phyloP scores from a whole-genome alignment of 2,329 filamentous ascomycete genomes.

The Xylaria multiplex region DNA sequence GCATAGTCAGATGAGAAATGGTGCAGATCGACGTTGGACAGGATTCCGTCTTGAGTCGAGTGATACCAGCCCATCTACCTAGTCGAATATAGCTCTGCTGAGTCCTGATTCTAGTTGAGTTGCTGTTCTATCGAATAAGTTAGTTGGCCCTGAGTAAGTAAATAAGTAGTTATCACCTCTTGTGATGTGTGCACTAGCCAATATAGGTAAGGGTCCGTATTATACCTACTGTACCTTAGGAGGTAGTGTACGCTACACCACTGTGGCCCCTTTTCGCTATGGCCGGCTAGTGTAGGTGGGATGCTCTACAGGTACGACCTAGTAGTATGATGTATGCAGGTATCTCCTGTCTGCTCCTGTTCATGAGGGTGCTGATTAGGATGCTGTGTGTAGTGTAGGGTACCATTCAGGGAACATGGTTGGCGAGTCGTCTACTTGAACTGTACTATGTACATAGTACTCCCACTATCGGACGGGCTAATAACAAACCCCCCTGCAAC shows the following conservation, averaged over 20 bases:
- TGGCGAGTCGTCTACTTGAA: constrained; percentile 17
- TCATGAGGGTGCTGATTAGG: not conserved
- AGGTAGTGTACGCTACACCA: not conserved
- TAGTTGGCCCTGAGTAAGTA: too few species aligned
- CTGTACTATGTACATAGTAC: too few species aligned
- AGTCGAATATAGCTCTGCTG: constrained; percentile 1
- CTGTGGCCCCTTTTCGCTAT: constrained; percentile 23
- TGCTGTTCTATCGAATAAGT: too few species aligned
- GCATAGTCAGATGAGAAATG: constrained; percentile 1
- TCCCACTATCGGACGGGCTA: constrained; percentile 29
- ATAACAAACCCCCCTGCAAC: constrained; percentile 28
- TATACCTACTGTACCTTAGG: too few species aligned
- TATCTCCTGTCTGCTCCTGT: too few species aligned
- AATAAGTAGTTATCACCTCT: too few species aligned
- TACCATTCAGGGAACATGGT: constrained; percentile 21
- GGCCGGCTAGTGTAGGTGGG: not conserved
- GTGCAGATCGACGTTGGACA: constrained; percentile 23
- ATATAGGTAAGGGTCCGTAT: not conserved
- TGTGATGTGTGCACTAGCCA: not conserved
- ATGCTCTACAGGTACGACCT: too few species aligned
- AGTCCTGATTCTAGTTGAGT: not conserved
- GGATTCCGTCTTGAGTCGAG: constrained; percentile 20
- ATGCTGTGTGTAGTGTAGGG: not conserved
- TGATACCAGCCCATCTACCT: not conserved
- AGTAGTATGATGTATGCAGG: too few species aligned